These are phyloP conservation scores for Tylopilus felleus DNA, from an alignment of 768 basidiomycete species.

Conservation along the genomic window DNA sequence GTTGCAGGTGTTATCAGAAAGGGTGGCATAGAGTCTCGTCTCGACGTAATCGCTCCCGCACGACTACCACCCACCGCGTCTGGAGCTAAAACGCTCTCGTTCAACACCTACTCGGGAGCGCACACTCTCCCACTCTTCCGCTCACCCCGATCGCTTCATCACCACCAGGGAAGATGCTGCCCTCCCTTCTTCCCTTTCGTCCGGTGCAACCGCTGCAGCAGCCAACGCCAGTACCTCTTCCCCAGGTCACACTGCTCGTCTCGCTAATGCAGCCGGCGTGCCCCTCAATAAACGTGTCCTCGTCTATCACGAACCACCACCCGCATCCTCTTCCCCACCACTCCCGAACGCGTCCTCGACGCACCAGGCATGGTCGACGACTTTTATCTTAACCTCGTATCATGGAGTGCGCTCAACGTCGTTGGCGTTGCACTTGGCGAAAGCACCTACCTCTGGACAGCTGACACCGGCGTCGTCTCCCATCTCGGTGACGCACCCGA, in stretches of 20 bases:
- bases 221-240: constrained; percentile 47
- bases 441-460: constrained; percentile 90
- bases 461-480: constrained; percentile 81
- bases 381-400: constrained; percentile 92
- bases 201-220: constrained; percentile 42
- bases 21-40: constrained; percentile 72
- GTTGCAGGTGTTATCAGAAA: constrained; percentile 75
- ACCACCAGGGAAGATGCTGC: constrained; percentile 54
- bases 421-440: constrained; percentile 89
- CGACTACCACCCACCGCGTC: constrained; percentile 67
- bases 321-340: constrained; percentile 75
- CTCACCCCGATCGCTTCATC: constrained; percentile 68
- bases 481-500: constrained; percentile 74
- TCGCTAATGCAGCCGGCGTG: constrained; percentile 72
- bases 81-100: constrained; percentile 66
- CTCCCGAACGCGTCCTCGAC: constrained; percentile 91
- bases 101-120: constrained; percentile 57
- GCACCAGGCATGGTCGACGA: constrained; percentile 93
- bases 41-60: constrained; percentile 75
- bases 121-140: constrained; percentile 36
- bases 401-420: constrained; percentile 84
- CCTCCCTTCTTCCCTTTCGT: constrained; percentile 64
- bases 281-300: constrained; percentile 79
- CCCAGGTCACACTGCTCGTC: constrained; percentile 74
- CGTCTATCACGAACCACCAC: constrained; percentile 85